These are phyloP conservation scores for Xylariaceae sp. DNA, from an alignment of 2,329 filamentous ascomycete genomes.

Conservation along the genomic window DNA sequence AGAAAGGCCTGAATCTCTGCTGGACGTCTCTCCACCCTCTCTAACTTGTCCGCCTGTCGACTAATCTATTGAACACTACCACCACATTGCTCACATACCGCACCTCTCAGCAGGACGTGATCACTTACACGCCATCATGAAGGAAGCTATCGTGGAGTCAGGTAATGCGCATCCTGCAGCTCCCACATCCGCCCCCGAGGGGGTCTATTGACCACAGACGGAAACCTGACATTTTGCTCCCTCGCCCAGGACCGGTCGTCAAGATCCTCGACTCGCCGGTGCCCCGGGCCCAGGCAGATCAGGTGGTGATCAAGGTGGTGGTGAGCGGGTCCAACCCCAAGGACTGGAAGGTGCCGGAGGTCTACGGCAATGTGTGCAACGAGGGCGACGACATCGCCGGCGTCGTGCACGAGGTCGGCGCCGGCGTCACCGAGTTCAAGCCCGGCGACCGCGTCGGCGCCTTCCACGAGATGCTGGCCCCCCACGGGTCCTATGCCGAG, in stretches of 20 bases:
- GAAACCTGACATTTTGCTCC: too few species aligned
- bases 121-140: conserved; percentile 16
- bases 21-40: too few species aligned
- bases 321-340: conserved; percentile 40
- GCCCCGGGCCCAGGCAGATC: conserved; percentile 28
- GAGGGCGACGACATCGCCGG: conserved; percentile 49
- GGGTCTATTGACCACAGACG: too few species aligned
- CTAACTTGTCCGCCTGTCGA: too few species aligned
- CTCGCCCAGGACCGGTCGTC: conserved; percentile 21
- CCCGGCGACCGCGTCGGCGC: conserved; percentile 39
- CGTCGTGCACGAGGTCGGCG: conserved; percentile 45
- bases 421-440: conserved; percentile 49
- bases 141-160: conserved; percentile 16
- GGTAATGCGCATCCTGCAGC: background rate
- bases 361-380: conserved; percentile 26
- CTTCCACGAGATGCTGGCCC: conserved; percentile 43
- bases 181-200: background rate
- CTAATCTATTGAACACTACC: too few species aligned
- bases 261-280: conserved; percentile 32
- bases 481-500: conserved; percentile 51
- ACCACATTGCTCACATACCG: too few species aligned
- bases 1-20: too few species aligned
- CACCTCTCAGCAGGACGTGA: too few species aligned
- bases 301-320: conserved; percentile 35
- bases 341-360: conserved; percentile 34